Percentiles rank a stretch among this genome's conserved stretches.
These are phyloP conservation scores for Malus hybrid DNA, from an alignment of 331 rosid species.

Conservation along the genomic window DNA sequence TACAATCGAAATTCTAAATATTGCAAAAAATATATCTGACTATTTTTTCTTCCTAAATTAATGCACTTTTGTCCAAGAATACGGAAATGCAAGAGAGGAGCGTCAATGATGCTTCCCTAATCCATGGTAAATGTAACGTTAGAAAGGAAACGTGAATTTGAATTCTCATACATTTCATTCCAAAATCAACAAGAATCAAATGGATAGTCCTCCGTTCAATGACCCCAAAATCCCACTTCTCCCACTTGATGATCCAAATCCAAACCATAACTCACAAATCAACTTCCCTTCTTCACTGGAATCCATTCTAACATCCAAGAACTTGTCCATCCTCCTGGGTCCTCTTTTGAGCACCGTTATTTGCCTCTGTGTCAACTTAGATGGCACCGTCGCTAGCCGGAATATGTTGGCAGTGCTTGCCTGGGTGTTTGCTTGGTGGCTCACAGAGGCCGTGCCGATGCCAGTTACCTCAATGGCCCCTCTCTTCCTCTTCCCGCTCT, in stretches of 20 bases:
- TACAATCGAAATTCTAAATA: too few relatives aligned
- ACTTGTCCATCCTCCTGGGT: conserved; percentile 39
- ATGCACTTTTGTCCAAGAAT: not conserved
- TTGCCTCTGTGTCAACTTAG: conserved; percentile 35
- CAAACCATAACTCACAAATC: not conserved
- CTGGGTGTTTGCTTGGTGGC: conserved; percentile 80
- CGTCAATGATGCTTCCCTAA: not conserved
- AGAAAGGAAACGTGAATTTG: not conserved
- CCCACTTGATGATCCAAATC: conserved; percentile 24
- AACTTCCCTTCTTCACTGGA: not conserved
- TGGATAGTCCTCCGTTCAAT: conserved; percentile 21
- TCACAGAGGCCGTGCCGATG: conserved; percentile 71
- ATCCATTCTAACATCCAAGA: conserved; percentile 28
- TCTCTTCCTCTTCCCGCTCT: conserved; percentile 61
- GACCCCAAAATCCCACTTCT: conserved; percentile 53
- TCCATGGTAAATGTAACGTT: not conserved
- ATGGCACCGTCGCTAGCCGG: conserved; percentile 26
- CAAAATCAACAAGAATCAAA: conserved; percentile 2
- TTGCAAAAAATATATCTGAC: too few relatives aligned
- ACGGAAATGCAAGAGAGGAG: not conserved
- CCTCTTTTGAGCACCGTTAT: conserved; percentile 44
- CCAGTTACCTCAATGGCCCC: conserved; percentile 84
- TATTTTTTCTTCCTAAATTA: not conserved
- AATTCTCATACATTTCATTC: not conserved
- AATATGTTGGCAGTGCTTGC: conserved; percentile 64